These are phyloP conservation scores for Xanthoparmelia taractica DNA, from an alignment of 495 filamentous ascomycete genomes.

Conservation along the genomic window DNA sequence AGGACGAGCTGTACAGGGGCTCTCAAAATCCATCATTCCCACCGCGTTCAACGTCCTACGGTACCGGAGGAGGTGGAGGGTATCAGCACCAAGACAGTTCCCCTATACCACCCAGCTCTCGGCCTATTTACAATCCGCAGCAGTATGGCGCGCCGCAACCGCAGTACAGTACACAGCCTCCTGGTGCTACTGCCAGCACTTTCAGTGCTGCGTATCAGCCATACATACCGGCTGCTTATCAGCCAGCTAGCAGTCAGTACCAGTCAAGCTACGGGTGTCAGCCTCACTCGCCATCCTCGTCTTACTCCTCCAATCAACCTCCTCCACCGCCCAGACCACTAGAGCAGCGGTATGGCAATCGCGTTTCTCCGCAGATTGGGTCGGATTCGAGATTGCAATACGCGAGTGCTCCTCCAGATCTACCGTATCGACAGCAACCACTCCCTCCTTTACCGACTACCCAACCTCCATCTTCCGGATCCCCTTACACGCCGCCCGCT, in stretches of 20 bases:
- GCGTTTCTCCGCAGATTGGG: constrained; percentile 29
- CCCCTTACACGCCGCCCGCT: constrained; percentile 28
- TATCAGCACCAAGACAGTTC: constrained; percentile 41
- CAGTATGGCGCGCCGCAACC: constrained; percentile 52
- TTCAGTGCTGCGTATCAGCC: constrained; percentile 45
- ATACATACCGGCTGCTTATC: constrained; percentile 68
- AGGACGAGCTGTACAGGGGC: constrained; percentile 25
- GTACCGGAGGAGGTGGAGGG: constrained; percentile 34
- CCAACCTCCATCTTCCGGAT: constrained; percentile 8
- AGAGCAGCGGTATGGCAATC: constrained; percentile 42
- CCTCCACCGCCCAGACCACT: constrained; percentile 43
- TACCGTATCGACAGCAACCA: constrained; percentile 31
- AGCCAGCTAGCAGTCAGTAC: constrained; percentile 30
- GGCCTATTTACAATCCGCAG: constrained; percentile 73
- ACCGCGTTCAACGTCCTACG: constrained; percentile 23
- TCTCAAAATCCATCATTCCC: constrained; percentile 25
- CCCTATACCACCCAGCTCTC: constrained; percentile 39
- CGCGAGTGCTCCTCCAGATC: constrained; percentile 11
- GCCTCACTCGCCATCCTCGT: constrained; percentile 29
- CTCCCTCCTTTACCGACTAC: constrained; percentile 18
- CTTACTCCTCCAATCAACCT: constrained; percentile 33
- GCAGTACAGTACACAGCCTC: constrained; percentile 41
- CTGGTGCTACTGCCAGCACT: constrained; percentile 27
- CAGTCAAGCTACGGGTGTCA: constrained; percentile 24
- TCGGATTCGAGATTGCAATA: constrained; percentile 20